Base-by-base conservation (phyloP, 2,329 filamentous ascomycete species). In the Sporothrix pallida region DNA sequence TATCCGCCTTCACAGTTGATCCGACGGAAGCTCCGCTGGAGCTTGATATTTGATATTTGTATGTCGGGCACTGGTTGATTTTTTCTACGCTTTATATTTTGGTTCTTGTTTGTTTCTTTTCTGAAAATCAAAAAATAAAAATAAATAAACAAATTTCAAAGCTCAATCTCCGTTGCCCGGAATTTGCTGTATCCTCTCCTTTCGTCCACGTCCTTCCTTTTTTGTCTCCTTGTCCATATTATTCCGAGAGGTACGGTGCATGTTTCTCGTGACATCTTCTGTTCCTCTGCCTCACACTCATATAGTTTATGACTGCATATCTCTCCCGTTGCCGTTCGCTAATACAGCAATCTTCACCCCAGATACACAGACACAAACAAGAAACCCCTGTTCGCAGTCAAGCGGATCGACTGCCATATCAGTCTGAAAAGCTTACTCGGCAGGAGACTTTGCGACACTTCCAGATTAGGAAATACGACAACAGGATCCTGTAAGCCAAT, bases 351-450 rank as follows among this genome's bases (percentile, higher is more conserved):
- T 52, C 56, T 60, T 52, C 26, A 13, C 60, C 37, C 60, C 17
- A 63, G 56, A 63, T 26, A 50, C 48, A 58, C 65, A 54, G 13
- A 69, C 26, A 69, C 56, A 60, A 23, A 60, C 31, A 20, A 7
- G 17, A n/a, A 23, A 67, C 42, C 63, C 44, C 44, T 31, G 63
- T 37, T 42, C 10, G 67, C 48, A 23, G 46, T 10, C 67, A 69
- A 42, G 23, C 48, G 26, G 48, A 69, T 37, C 9, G 26, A 8
- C 17, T 56, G 17, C 20, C 44, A n/a, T 42, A 54, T 37, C 10
- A 20, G 46, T 20, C 23, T 15, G 52, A 48, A 71, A 71, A 71
- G 37, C 68, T 60, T 71, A 71, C 68, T 60, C 68, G 52, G 68
- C 68, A 54, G 68, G 46, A 71, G 10, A n/a, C 52, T 46, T 31